Evolutionary conservation across 148 eudicot genomes (phyloP), one percentile per base, ranked within the genome.

Genomic region (Persicaria maculosa): DNA sequence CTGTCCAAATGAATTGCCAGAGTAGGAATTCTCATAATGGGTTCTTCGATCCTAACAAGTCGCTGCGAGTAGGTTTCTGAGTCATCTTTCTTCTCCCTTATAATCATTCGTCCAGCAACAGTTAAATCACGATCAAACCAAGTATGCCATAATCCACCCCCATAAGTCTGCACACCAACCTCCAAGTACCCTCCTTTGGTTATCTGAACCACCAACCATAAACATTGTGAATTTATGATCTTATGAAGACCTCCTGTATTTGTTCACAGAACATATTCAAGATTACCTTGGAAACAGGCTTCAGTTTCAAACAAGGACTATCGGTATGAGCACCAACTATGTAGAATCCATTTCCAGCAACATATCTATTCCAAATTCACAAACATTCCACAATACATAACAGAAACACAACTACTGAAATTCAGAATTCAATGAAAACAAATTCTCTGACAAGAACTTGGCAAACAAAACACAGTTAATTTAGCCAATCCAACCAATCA

Each of bases 91-190:
- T 79, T 83, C 73, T 86, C 81, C 80, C 82, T 92, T 71, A 92
- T 67, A 68, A 95, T 84, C 83, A 95, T 81, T 77, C 99, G 86
- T 73, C 99, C 99, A 72, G 99, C 97, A 80, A 95, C 74, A 31
- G 94, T 75, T 73, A 95, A 81, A 77, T 95, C 99, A 20, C 99
- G 89, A 77, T 95, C 99, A 79, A 95, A 95, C 99, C 99, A 95
- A 31, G 99, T 92, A 75, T 90, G 91, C 99, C 99, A 95, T 78
- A 95, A 70, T 75, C 99, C 99, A 72, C 99, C 96, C 72, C 97
- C 97, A 85, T 95, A 95, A 43, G 96, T 83, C 76, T 95, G 96
- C 44, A 95, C 96, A 47, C 97, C 96, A 69, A 92, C 93, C 83
- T 95, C 92, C 78, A 95, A 74, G 81, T 81, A 95, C 20, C 99